phyloP scores from a whole-genome alignment of 371 early-diverging fungal genomes.

The Thermomucor indicae-seudaticae region DNA sequence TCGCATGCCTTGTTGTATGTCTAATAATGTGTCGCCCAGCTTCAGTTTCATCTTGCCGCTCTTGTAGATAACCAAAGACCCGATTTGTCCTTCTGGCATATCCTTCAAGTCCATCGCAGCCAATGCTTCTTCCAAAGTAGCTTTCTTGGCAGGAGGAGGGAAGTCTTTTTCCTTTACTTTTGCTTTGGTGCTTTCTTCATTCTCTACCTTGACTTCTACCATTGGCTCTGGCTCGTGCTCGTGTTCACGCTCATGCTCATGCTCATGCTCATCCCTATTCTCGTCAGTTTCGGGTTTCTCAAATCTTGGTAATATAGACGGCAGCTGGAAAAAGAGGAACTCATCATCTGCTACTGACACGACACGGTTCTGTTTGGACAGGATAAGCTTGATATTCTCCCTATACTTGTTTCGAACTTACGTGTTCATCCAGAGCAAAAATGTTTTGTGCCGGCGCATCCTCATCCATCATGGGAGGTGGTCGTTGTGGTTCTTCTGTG shows the following conservation, averaged over 20 bases:
- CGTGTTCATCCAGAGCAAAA: constrained; percentile 30
- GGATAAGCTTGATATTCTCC: background rate
- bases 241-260: constrained; percentile 30
- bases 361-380: constrained; percentile 8
- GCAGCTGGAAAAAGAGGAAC: constrained; percentile 41
- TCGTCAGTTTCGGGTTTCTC: constrained; percentile 16
- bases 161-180: constrained; percentile 3
- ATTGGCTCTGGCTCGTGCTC: constrained; percentile 25
- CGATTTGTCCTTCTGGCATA: constrained; percentile 60
- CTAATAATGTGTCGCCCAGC: constrained; percentile 63
- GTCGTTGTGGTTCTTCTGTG: constrained; percentile 7
- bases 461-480: constrained; percentile 29
- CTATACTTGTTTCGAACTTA: background rate
- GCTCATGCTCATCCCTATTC: constrained; percentile 15
- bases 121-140: constrained; percentile 28
- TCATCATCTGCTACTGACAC: constrained; percentile 43
- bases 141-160: constrained; percentile 45
- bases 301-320: constrained; percentile 38
- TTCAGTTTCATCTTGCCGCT: constrained; percentile 71
- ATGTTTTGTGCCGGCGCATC: constrained; percentile 43
- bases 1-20: constrained; percentile 54
- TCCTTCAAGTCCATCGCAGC: constrained; percentile 24
- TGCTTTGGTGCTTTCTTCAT: constrained; percentile 21
- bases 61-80: constrained; percentile 63
- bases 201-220: constrained; percentile 34